These are phyloP conservation scores for Sphaerostilbella broomeana DNA, from an alignment of 2,329 filamentous ascomycete species.

Conservation along the genomic window DNA sequence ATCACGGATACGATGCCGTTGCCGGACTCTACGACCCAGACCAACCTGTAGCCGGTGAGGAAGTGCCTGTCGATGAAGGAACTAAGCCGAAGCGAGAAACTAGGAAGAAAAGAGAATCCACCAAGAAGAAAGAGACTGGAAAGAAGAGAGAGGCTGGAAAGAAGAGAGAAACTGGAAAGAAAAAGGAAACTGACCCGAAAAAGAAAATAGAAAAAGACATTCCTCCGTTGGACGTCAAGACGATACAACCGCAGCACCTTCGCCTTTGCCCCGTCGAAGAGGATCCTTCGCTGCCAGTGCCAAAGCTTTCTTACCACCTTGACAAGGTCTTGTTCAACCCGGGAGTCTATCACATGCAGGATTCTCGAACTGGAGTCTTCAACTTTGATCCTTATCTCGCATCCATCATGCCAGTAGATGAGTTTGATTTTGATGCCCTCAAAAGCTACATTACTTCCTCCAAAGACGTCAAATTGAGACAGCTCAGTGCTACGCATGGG, in stretches of 20 bases:
- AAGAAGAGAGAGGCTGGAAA: background rate
- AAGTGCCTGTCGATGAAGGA: constrained; percentile 1
- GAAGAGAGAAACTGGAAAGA: constrained; percentile 3
- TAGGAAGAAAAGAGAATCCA: too few relatives aligned
- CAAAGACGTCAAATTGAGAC: constrained; percentile 65
- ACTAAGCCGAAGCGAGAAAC: constrained; percentile 1
- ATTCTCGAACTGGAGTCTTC: constrained; percentile 78
- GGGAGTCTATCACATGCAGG: constrained; percentile 86
- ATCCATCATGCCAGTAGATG: constrained; percentile 82
- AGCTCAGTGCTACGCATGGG: constrained; percentile 56
- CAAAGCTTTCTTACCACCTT: constrained; percentile 64
- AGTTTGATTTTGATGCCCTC: constrained; percentile 87
- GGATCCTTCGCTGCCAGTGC: constrained; percentile 36
- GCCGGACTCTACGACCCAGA: background rate
- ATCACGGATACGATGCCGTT: too few relatives aligned
- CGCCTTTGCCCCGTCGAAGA: constrained; percentile 27
- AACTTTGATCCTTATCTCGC: constrained; percentile 96
- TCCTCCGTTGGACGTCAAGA: constrained; percentile 22
- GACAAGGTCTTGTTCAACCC: constrained; percentile 93
- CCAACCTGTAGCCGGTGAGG: background rate
- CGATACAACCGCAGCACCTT: constrained; percentile 21
- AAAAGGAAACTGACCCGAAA: background rate
- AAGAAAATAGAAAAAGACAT: background rate
- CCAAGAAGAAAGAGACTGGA: constrained; percentile 11
- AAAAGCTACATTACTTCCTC: constrained; percentile 89